Percentiles rank a stretch among this genome's conserved stretches.
Evolutionary conservation across 106 monocot species (phyloP).

Genomic region (Phalaenopsis equestris): DNA sequence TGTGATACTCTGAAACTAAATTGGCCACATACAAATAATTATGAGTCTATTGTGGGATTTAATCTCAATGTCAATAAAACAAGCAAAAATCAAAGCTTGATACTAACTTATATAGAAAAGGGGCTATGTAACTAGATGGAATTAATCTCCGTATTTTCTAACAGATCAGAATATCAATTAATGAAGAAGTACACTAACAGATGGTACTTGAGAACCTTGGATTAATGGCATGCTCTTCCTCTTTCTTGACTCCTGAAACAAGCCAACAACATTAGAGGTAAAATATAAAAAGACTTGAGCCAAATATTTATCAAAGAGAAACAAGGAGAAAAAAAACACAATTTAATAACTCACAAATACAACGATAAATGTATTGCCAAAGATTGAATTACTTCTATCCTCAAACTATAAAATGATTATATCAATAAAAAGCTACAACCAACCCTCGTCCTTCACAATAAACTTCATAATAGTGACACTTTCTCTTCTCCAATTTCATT

Average conservation of each 20-base stretch:
- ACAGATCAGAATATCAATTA: not conserved
- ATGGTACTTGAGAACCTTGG: not conserved
- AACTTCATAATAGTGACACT: not conserved
- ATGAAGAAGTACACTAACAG: not conserved
- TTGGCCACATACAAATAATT: no score
- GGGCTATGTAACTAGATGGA: no score
- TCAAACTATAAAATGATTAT: not conserved
- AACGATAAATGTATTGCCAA: not conserved
- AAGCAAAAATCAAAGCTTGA: no score
- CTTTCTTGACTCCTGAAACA: constrained; percentile 1
- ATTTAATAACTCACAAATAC: not conserved
- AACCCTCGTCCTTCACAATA: not conserved
- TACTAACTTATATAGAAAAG: no score
- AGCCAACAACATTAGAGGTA: not conserved
- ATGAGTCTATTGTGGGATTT: no score
- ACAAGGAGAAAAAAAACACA: not conserved
- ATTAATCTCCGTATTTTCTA: no score
- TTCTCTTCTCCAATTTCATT: not conserved
- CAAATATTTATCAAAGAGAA: not conserved
- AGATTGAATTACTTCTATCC: no score
- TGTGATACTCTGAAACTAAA: no score
- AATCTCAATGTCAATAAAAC: no score
- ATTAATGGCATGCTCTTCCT: not conserved
- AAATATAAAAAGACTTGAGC: not conserved
- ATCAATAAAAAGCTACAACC: not conserved